Conservation (phyloP, 306 rosid species). For the Castanea mollissima region DNA sequence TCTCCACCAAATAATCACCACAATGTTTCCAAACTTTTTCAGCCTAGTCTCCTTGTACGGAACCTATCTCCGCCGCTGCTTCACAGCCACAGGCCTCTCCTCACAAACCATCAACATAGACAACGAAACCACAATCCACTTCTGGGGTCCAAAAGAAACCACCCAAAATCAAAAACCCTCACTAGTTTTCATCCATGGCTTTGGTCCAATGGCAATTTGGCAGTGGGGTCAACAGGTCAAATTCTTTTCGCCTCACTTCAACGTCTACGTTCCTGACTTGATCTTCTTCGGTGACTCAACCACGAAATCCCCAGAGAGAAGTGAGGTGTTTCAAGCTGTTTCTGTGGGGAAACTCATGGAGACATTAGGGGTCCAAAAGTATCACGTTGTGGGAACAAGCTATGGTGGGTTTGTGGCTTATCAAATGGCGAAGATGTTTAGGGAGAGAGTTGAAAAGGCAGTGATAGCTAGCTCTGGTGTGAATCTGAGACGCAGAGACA, state of each 20-base stretch:
- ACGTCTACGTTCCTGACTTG: conserved; percentile 78
- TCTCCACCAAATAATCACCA: neutral
- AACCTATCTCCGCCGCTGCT: conserved; percentile 71
- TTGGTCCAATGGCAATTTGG: conserved; percentile 74
- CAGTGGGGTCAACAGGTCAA: conserved; percentile 88
- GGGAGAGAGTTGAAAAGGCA: conserved; percentile 70
- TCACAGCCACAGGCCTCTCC: conserved; percentile 58
- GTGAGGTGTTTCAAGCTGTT: conserved; percentile 66
- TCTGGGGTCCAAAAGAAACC: conserved; percentile 57
- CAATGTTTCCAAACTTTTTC: conserved; percentile 59
- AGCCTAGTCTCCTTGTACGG: conserved; percentile 50
- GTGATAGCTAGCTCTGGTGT: conserved; percentile 90
- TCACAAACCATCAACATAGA: conserved; percentile 43
- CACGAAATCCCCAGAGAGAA: conserved; percentile 47
- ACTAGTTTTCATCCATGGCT: conserved; percentile 74
- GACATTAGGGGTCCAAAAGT: conserved; percentile 40
- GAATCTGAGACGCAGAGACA: conserved; percentile 48
- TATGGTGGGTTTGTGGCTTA: conserved; percentile 90
- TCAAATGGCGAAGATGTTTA: conserved; percentile 54
- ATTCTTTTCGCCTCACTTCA: conserved; percentile 50
- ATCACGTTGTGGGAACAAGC: conserved; percentile 70
- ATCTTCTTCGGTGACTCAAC: conserved; percentile 78
- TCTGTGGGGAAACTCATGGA: conserved; percentile 60
- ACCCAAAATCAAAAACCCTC: conserved; percentile 32
- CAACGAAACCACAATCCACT: conserved; percentile 55